Base-by-base conservation (phyloP, 495 filamentous ascomycete genomes). In the Hypoxylon cercidicola region DNA sequence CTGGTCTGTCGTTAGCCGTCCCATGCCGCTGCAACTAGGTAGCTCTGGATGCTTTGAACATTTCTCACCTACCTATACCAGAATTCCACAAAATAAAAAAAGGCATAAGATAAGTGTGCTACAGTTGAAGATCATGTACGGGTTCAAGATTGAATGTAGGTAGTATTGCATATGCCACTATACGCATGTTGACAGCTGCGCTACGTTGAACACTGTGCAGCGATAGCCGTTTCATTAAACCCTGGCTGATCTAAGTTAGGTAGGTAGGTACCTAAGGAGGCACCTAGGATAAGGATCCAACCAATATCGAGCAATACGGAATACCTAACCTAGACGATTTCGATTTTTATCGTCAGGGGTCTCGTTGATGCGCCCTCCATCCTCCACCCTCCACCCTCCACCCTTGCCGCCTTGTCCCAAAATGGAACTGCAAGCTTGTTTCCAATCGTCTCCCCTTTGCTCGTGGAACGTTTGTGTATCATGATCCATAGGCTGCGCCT, bases 391-490 rank as follows among this genome's bases (percentile, higher is more conserved):
- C n/a, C n/a, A n/a, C n/a, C n/a, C n/a, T n/a, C n/a, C n/a, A n/a
- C n/a, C n/a, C n/a, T n/a, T 28, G 25, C 25, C 25, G 25, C 25
- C 25, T 7, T 28, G 25, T 28, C 7, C 25, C 25, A 3, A 28
- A 28, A 28, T 28, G 25, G 25, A 7, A 28, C 25, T 7, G 25
- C 25, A 7, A 3, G 16, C 43, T 10, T 39, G 20, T 44, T 37
- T 18, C 60, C 35, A 43, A 44, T 52, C 40, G 40, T 53, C 39
- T 63, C 60, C 60, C 57, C 32, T 60, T 47, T 45, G 34, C 16
- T 60, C 43, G 53, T 66, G 64, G 61, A 66, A 66, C 64, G 30
- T 37, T 61, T 15, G 30, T 58, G 57, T 57, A 66, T 66, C 64
- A 66, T 57, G 52, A 57, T 46, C 32, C 47, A 51, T 61, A 28